Percentiles rank a stretch among this genome's conserved stretches.
These are phyloP conservation scores for Phyllachora maydis DNA, from an alignment of 2,329 filamentous ascomycete genomes.

Conservation along the genomic window DNA sequence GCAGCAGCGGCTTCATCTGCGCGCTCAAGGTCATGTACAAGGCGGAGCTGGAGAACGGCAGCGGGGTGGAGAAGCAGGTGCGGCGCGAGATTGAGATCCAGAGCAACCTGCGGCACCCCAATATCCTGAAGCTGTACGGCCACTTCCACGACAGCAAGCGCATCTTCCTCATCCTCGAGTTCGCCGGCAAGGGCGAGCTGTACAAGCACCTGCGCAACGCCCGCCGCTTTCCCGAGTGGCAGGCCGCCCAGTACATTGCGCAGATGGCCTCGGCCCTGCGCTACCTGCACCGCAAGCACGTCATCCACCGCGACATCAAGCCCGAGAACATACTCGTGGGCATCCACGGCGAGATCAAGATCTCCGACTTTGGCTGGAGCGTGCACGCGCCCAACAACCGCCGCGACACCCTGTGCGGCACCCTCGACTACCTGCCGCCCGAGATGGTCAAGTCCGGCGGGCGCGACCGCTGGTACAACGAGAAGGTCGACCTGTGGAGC, in stretches of 20 bases:
- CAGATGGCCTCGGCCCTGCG: constrained; percentile 80
- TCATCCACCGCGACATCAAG: constrained; percentile 96
- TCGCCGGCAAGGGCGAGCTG: constrained; percentile 66
- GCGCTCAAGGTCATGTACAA: constrained; percentile 78
- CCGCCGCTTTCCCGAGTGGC: constrained; percentile 65
- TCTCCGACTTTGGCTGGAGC: constrained; percentile 96
- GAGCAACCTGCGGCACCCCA: constrained; percentile 68
- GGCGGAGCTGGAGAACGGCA: constrained; percentile 57
- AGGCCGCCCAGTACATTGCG: constrained; percentile 69
- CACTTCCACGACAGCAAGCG: constrained; percentile 82
- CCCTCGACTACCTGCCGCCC: constrained; percentile 87
- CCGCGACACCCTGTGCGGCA: constrained; percentile 89
- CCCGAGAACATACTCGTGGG: constrained; percentile 93
- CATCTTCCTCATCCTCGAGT: constrained; percentile 74
- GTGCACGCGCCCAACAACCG: constrained; percentile 93
- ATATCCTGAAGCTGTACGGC: constrained; percentile 65
- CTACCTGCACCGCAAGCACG: constrained; percentile 90
- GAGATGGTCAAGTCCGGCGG: constrained; percentile 83
- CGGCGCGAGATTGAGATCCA: constrained; percentile 81
- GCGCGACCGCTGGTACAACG: constrained; percentile 74
- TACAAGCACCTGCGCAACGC: constrained; percentile 73
- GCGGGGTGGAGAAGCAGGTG: constrained; percentile 65
- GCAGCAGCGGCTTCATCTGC: constrained; percentile 62
- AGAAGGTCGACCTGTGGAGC: constrained; percentile 95
- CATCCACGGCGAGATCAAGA: constrained; percentile 95